Evolutionary conservation across 306 rosid genomes (phyloP).

Genomic region (Gleditsia sinensis): DNA sequence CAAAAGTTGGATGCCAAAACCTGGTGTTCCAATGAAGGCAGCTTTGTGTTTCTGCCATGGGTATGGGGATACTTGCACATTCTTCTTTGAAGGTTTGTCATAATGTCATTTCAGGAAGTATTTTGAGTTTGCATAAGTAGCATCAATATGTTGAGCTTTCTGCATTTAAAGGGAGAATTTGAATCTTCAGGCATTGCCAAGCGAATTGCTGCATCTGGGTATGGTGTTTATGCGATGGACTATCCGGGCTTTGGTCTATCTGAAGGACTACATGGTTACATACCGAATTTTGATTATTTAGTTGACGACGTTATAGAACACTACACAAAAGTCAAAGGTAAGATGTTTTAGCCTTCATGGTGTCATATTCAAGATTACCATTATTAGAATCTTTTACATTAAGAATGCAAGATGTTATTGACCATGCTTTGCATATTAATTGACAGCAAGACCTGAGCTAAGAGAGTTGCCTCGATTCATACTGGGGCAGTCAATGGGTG

Average conservation of each 20-base stretch:
- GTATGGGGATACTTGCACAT: conserved; percentile 95
- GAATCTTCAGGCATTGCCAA: conserved; percentile 70
- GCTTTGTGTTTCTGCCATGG: conserved; percentile 91
- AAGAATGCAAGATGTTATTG: conserved; percentile 8
- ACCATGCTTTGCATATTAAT: conserved; percentile 28
- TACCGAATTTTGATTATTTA: conserved; percentile 68
- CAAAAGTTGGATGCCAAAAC: conserved; percentile 82
- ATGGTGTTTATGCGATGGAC: conserved; percentile 79
- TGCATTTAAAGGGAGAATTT: conserved; percentile 4
- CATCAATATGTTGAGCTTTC: neutral
- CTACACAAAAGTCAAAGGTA: conserved; percentile 69
- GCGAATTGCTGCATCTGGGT: conserved; percentile 78
- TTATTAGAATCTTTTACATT: neutral
- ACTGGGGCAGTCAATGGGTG: conserved; percentile 95
- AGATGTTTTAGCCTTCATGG: neutral
- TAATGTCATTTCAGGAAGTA: neutral
- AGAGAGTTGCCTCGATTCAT: conserved; percentile 69
- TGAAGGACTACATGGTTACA: conserved; percentile 85
- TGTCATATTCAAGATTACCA: neutral
- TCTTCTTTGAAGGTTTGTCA: conserved; percentile 86
- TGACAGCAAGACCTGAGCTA: conserved; percentile 68
- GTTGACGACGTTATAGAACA: conserved; percentile 74
- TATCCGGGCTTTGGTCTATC: conserved; percentile 93
- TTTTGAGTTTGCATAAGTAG: neutral
- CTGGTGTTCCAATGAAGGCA: conserved; percentile 61